Conservation (phyloP, 306 rosid species). For the Malus sylvestris region DNA sequence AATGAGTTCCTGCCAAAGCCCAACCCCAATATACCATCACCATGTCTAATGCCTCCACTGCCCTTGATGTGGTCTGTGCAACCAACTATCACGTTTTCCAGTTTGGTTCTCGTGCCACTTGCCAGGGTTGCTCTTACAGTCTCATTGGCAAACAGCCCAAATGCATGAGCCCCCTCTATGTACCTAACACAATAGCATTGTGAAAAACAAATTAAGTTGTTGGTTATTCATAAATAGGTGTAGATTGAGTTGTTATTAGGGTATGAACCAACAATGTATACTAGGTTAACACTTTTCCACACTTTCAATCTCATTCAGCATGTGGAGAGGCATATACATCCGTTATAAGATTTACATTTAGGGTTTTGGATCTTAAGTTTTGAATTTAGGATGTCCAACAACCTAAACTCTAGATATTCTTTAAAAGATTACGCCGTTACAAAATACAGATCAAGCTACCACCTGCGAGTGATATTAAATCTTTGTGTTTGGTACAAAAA, state of each 20-base stretch:
- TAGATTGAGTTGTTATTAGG: neutral
- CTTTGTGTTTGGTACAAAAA: constrained; percentile 30
- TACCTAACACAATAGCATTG: constrained; percentile 32
- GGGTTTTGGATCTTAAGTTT: neutral
- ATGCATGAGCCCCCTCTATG: constrained; percentile 42
- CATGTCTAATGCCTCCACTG: constrained; percentile 5
- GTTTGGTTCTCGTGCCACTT: constrained; percentile 31
- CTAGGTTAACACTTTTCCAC: neutral
- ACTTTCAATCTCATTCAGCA: neutral
- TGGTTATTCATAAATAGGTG: neutral
- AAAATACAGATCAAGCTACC: neutral
- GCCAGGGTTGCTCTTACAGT: constrained; percentile 37
- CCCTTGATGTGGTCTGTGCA: constrained; percentile 47
- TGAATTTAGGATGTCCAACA: neutral
- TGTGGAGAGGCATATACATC: neutral
- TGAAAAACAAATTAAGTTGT: neutral
- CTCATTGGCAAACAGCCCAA: constrained; percentile 65
- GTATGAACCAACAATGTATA: neutral
- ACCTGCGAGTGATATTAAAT: neutral
- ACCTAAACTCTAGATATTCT: neutral
- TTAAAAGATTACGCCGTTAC: neutral
- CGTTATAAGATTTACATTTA: neutral
- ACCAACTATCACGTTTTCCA: constrained; percentile 42
- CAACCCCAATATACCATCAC: constrained; percentile 68
- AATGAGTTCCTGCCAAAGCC: constrained; percentile 42